Evolutionary conservation across 2,329 filamentous ascomycete species (phyloP), one percentile per base, ranked within the genome.

Genomic region (Calonectria fujianensis): DNA sequence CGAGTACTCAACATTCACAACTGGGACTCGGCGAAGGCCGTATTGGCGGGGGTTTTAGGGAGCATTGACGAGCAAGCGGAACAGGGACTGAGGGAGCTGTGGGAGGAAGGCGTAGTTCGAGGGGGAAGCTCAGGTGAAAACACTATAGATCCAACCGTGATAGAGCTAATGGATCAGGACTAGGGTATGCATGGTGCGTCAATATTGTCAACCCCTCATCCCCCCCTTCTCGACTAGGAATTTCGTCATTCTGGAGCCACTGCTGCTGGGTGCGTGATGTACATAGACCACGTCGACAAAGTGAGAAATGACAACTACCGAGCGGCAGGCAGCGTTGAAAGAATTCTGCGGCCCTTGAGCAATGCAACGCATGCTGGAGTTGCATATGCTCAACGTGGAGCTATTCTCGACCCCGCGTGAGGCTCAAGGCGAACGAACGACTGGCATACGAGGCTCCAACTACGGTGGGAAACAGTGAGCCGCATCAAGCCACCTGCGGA

Each of bases 1-100:
- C 82, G 81, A 64, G 78, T 86, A 41, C 76, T 88, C 69, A 79
- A 80, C 20, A 82, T 87, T 61, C 81, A 79, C 63, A 84, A 76
- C 72, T 88, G 87, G 86, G 82, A 85, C 59, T 80, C 81, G 48
- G 85, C 85, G 14, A 86, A 84, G 70, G 77, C 81, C 31, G 79
- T 83, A 52, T 77, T 88, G 70, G 81, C 82, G 20, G 84, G 84
- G 37, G 83, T 88, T 72, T 82, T 86, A 35, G 87, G 86, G 80
- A 82, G 82, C 29, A 85, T 87, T 45, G 85, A 84, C 59, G 85
- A 85, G 69, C 83, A 86, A 67, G 83, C 85, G 35, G 86, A 88
- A 70, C 78, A 78, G 41, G 85, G 86, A 70, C 76, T 88, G 72
- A 81, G 82, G 75, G 83, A 83, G 50, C 80, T 88, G 48, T 88